Percentiles rank a stretch among this genome's conserved stretches.
Evolutionary conservation across 116 monocot genomes (phyloP).

Genomic region (Phalaenopsis hybrid): DNA sequence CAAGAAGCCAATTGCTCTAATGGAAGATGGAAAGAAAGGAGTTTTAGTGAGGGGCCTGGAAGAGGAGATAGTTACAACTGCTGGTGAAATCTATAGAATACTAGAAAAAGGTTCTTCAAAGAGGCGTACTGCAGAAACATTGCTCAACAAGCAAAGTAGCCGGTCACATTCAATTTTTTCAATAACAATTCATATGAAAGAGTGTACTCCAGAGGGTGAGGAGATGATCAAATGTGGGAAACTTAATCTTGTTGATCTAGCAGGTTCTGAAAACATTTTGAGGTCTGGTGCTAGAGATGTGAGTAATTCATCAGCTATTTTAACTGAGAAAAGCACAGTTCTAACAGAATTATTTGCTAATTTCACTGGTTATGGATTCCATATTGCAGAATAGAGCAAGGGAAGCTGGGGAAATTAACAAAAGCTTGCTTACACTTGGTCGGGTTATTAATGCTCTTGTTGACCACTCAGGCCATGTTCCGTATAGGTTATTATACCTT

Average conservation of each 20-base stretch:
- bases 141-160: constrained; percentile 84
- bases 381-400: constrained; percentile 46
- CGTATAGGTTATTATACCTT: constrained; percentile 29
- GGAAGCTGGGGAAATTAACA: constrained; percentile 58
- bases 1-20: constrained; percentile 89
- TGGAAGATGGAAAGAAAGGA: constrained; percentile 98
- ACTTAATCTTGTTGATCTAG: constrained; percentile 98
- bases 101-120: constrained; percentile 72
- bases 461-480: constrained; percentile 44
- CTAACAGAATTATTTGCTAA: neutral
- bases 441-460: constrained; percentile 56
- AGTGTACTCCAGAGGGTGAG: constrained; percentile 77
- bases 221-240: constrained; percentile 98
- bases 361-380: neutral
- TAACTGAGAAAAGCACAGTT: neutral
- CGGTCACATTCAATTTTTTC: constrained; percentile 79
- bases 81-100: constrained; percentile 63
- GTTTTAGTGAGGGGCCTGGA: constrained; percentile 78
- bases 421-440: constrained; percentile 57
- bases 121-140: constrained; percentile 75
- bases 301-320: constrained; percentile 12
- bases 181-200: constrained; percentile 82
- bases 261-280: constrained; percentile 94
- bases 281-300: constrained; percentile 96
- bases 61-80: constrained; percentile 71